Evolutionary conservation across 257 asterid species (phyloP).

Genomic region (Paraleonurus japonicus): DNA sequence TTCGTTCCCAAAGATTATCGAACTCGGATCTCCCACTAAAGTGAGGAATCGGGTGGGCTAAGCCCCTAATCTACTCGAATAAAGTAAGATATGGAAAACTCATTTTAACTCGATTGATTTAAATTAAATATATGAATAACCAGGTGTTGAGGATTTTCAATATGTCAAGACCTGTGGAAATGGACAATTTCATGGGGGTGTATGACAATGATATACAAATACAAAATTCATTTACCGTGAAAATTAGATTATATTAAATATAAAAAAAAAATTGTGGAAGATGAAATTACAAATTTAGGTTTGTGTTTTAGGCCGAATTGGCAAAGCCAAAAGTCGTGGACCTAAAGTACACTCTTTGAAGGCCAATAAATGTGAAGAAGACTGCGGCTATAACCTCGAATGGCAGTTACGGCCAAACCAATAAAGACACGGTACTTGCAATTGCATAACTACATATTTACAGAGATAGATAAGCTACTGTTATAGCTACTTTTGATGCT

Average conservation of each 20-base stretch:
- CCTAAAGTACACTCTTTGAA: not conserved
- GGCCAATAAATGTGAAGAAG: not conserved
- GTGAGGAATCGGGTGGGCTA: too few species aligned
- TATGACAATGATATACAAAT: not conserved
- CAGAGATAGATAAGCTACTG: not conserved
- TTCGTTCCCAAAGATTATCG: too few species aligned
- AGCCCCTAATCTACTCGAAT: too few species aligned
- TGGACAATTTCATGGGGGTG: not conserved
- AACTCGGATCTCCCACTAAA: too few species aligned
- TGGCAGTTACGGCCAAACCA: not conserved
- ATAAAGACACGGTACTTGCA: not conserved
- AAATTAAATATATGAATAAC: not conserved
- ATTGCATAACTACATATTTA: not conserved
- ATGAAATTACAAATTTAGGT: not conserved
- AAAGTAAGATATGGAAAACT: not conserved
- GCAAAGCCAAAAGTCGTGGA: not conserved
- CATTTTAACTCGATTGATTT: not conserved
- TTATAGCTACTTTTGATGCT: constrained; percentile 8
- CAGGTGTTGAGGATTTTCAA: not conserved
- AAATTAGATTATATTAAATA: not conserved
- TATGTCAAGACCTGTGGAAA: not conserved
- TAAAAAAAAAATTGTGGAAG: not conserved
- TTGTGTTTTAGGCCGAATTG: not conserved
- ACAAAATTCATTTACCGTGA: not conserved
- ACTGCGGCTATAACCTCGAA: constrained; percentile 12